These are phyloP conservation scores for Chytriomyces sp. DNA, from an alignment of 192 early-diverging fungal species.

Conservation along the genomic window DNA sequence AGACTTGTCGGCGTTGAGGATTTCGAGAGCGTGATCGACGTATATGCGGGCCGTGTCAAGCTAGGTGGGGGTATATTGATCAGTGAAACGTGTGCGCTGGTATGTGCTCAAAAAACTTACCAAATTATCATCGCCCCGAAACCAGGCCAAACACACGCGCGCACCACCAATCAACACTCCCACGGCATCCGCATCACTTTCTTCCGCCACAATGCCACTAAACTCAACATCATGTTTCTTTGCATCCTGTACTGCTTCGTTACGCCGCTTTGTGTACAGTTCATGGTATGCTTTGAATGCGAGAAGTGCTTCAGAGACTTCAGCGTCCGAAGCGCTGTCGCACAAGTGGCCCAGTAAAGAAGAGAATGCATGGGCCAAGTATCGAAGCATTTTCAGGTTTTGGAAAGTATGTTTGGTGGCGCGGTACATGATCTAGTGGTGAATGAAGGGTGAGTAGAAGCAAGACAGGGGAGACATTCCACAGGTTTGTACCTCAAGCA, in stretches of 20 bases:
- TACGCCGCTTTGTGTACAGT: constrained; percentile 46
- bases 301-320: constrained; percentile 48
- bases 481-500: constrained; percentile 47
- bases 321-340: constrained; percentile 50
- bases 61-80: constrained; percentile 20
- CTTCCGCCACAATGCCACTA: constrained; percentile 34
- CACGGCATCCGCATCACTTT: constrained; percentile 52
- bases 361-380: constrained; percentile 54
- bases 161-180: constrained; percentile 50
- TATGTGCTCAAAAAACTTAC: constrained; percentile 27
- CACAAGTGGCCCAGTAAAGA: constrained; percentile 44
- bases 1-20: constrained; percentile 21
- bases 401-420: constrained; percentile 61
- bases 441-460: constrained; percentile 3
- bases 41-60: constrained; percentile 43
- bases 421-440: constrained; percentile 49
- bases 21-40: constrained; percentile 48
- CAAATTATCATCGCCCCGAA: constrained; percentile 44
- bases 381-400: constrained; percentile 53
- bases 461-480: neutral
- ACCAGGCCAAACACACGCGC: constrained; percentile 35
- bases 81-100: neutral
- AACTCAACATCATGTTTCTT: neutral
- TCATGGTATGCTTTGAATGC: constrained; percentile 46
- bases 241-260: constrained; percentile 22